Evolutionary conservation across 164 flowering plant genomes (phyloP).

Genomic region (Liriodendron chinense): DNA sequence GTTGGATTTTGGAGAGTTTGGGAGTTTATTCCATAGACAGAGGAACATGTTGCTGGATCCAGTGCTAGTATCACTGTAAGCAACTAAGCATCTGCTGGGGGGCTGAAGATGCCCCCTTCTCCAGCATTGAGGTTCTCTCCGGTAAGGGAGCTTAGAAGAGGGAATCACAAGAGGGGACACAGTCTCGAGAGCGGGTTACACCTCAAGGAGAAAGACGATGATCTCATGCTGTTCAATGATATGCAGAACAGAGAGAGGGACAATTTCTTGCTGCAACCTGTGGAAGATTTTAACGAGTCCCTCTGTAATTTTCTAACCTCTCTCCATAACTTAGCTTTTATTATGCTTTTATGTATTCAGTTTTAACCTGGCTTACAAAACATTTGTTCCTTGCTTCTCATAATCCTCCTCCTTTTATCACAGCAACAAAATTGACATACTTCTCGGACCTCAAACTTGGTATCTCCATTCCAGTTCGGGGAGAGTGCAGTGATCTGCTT

Average conservation of each 20-base stretch:
- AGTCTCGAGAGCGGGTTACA: conserved; percentile 67
- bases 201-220: conserved; percentile 72
- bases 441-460: conserved; percentile 81
- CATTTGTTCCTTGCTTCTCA: background rate
- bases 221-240: conserved; percentile 84
- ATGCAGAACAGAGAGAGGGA: conserved; percentile 74
- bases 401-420: background rate
- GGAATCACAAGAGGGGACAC: conserved; percentile 67
- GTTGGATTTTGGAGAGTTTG: background rate
- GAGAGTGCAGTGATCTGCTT: conserved; percentile 80
- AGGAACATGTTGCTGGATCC: background rate
- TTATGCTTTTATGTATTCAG: background rate
- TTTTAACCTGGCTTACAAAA: conserved; percentile 4
- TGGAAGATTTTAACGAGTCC: conserved; percentile 70
- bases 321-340: background rate
- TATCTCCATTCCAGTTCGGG: conserved; percentile 63
- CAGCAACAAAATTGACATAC: conserved; percentile 75
- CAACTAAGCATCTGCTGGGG: too few relatives aligned
- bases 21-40: conserved; percentile 5
- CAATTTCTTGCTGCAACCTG: conserved; percentile 63
- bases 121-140: conserved; percentile 75
- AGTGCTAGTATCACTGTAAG: conserved; percentile 6
- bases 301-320: conserved; percentile 48
- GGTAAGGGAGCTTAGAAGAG: conserved; percentile 45
- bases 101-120: conserved; percentile 70